A percentile compares a stretch with the other conserved stretches of the same genome.
phyloP scores from a whole-genome alignment of 208 protist genomes.

The Wallacemonas sp. region DNA sequence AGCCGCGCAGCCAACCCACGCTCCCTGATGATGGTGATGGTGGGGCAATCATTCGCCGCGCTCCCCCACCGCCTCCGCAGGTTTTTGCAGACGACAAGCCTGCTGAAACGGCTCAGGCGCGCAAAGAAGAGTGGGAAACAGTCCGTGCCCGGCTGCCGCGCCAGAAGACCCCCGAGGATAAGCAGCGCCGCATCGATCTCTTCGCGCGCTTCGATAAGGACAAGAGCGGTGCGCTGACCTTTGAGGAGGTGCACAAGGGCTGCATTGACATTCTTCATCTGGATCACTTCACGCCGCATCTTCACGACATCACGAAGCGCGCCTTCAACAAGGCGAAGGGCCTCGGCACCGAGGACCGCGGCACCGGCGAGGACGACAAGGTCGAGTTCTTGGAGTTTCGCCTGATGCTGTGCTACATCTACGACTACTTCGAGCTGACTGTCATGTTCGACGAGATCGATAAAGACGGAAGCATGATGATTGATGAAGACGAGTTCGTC shows the following conservation, averaged over 20 bases:
- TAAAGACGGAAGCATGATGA: constrained; percentile 29
- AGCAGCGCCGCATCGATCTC: constrained; percentile 27
- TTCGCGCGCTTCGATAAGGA: constrained; percentile 55
- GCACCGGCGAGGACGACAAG: constrained; percentile 11
- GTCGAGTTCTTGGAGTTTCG: constrained; percentile 38
- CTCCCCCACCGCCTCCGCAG: not conserved
- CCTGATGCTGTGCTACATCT: constrained; percentile 40
- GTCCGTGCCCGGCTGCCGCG: not conserved
- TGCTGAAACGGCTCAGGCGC: not conserved
- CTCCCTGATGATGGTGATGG: not conserved
- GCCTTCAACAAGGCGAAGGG: constrained; percentile 47
- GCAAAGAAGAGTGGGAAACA: not conserved
- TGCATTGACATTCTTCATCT: constrained; percentile 19
- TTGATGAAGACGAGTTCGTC: constrained; percentile 52
- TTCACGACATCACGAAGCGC: constrained; percentile 26
- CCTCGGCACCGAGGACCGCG: constrained; percentile 19
- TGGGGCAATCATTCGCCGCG: constrained; percentile 4
- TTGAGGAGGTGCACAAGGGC: constrained; percentile 41
- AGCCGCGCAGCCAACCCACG: not conserved
- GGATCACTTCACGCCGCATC: constrained; percentile 25
- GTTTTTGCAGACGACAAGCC: not conserved
- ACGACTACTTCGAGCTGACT: constrained; percentile 48
- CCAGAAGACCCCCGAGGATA: constrained; percentile 10
- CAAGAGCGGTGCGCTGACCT: constrained; percentile 35
- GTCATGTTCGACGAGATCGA: constrained; percentile 53